These are phyloP conservation scores for Magnusiomyces suaveolens DNA, from an alignment of 1,139 yeast genomes.

Conservation along the genomic window DNA sequence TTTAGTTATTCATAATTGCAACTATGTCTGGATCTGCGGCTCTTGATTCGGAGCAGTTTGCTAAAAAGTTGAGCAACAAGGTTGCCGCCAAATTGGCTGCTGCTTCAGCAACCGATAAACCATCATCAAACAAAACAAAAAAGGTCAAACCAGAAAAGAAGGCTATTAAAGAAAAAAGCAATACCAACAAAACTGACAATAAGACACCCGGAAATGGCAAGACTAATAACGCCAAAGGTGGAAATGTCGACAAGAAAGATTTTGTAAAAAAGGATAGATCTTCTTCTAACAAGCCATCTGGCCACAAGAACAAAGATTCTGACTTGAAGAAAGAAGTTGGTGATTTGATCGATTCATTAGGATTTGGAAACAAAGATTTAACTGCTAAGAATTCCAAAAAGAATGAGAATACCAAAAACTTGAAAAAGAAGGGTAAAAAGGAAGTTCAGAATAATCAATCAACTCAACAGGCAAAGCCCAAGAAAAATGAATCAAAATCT, in stretches of 20 bases:
- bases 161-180: neutral
- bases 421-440: neutral
- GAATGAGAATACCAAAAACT: neutral
- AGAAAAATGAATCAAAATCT: neutral
- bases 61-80: constrained; percentile 5
- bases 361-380: neutral
- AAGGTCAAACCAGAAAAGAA: neutral
- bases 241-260: neutral
- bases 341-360: constrained; percentile 6
- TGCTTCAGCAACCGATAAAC: neutral
- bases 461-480: neutral
- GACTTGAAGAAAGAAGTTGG: constrained; percentile 4
- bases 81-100: constrained; percentile 4
- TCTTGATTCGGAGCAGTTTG: neutral
- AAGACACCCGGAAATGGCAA: neutral
- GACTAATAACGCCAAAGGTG: neutral
- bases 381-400: neutral
- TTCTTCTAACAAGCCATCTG: neutral
- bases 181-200: neutral
- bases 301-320: neutral
- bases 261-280: too few species aligned
- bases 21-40: constrained; percentile 1
- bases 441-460: neutral
- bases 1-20: neutral
- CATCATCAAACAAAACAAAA: neutral